Evolutionary conservation across 1,139 yeast genomes (phyloP).

Genomic region (Hyphopichia burtonii): DNA sequence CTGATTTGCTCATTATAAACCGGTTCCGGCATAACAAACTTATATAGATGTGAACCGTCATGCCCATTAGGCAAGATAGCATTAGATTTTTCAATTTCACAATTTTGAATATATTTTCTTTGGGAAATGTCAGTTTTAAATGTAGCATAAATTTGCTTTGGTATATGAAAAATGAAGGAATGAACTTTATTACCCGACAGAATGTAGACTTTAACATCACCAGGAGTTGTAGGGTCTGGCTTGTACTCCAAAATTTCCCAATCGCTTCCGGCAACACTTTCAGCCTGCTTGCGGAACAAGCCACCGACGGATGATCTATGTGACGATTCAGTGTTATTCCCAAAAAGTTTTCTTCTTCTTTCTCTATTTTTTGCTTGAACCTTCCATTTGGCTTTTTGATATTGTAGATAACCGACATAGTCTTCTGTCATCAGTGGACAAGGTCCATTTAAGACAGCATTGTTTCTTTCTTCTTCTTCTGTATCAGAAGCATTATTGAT

Average conservation of each 20-base stretch:
- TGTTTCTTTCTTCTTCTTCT: constrained; percentile 41
- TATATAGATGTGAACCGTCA: constrained; percentile 55
- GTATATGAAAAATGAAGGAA: constrained; percentile 67
- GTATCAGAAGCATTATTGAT: constrained; percentile 32
- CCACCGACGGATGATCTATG: constrained; percentile 59
- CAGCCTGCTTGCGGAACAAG: constrained; percentile 76
- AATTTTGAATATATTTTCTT: constrained; percentile 45
- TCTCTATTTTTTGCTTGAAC: constrained; percentile 67
- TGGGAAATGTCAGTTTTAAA: constrained; percentile 54
- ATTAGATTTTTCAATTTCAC: constrained; percentile 58
- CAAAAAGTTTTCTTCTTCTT: constrained; percentile 77
- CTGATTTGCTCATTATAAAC: constrained; percentile 55
- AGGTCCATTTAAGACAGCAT: constrained; percentile 47
- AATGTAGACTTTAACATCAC: constrained; percentile 73
- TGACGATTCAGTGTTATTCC: constrained; percentile 50
- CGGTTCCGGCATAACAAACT: constrained; percentile 66
- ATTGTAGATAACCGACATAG: constrained; percentile 71
- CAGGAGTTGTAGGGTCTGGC: constrained; percentile 58
- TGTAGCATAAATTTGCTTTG: constrained; percentile 69
- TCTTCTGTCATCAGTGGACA: constrained; percentile 77
- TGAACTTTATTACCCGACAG: constrained; percentile 73
- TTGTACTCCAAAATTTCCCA: constrained; percentile 87
- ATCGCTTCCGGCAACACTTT: constrained; percentile 65
- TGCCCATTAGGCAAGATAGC: constrained; percentile 73
- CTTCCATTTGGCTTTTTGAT: constrained; percentile 86